phyloP scores from a whole-genome alignment of 2,329 filamentous ascomycete genomes.

The Alternaria longipes region DNA sequence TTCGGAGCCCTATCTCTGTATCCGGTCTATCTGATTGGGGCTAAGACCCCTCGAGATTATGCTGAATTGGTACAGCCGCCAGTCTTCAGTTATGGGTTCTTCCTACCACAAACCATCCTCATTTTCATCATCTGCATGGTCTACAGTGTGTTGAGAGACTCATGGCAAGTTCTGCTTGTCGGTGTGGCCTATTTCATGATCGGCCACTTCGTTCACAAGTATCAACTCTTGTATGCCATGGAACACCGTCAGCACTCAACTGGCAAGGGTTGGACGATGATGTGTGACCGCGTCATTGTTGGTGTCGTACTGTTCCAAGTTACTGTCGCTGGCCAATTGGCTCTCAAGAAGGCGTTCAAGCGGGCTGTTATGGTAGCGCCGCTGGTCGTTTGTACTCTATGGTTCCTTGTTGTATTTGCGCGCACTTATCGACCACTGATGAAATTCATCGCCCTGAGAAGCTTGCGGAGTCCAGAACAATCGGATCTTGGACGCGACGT shows the following conservation, averaged over 20 bases:
- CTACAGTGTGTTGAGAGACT: conserved; percentile 84
- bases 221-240: conserved; percentile 98
- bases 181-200: conserved; percentile 85
- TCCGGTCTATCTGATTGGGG: conserved; percentile 78
- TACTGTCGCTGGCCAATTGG: conserved; percentile 87
- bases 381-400: conserved; percentile 80
- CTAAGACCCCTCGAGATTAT: conserved; percentile 89
- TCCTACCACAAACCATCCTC: conserved; percentile 88
- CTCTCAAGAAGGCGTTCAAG: conserved; percentile 75
- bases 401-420: conserved; percentile 86
- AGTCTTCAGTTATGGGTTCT: conserved; percentile 95
- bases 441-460: conserved; percentile 89
- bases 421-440: conserved; percentile 87
- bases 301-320: conserved; percentile 89
- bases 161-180: conserved; percentile 81
- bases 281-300: conserved; percentile 88
- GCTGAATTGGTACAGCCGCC: conserved; percentile 83
- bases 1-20: conserved; percentile 87
- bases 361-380: conserved; percentile 78
- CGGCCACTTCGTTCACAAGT: conserved; percentile 92
- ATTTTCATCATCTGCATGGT: conserved; percentile 96
- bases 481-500: conserved; percentile 59
- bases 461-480: conserved; percentile 72
- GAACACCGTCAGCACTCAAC: conserved; percentile 95
- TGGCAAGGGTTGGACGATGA: conserved; percentile 94